Evolutionary conservation across 192 early-diverging fungal genomes (phyloP), one percentile per base, ranked within the genome.

Genomic region (Globomyces pollinis-pini): DNA sequence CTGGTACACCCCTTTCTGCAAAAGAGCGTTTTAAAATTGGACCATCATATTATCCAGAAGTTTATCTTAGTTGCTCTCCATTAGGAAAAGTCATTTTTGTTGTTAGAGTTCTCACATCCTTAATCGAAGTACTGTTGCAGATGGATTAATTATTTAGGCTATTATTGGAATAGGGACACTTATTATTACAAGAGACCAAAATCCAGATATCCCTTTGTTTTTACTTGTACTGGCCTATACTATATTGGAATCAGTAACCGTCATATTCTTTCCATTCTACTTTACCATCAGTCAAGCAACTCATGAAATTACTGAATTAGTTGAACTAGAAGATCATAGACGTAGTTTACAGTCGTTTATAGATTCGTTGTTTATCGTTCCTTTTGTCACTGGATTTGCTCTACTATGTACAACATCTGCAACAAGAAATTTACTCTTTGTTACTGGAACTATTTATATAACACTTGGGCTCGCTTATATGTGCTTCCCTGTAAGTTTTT

Each of bases 191-290:
- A 26, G 44, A n/a, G 44, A 26, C 21, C 6, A 20, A 5, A 47
- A 26, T 26, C 13, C 28, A 24, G 21, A 47, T 47, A 26, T 47
- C 21, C 28, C 44, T 20, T 24, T 26, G 23, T 24, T 47, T 47
- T 47, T 47, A 20, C 44, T 47, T 47, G 44, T 47, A 24, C 44
- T n/a, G n/a, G n/a, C n/a, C n/a, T n/a, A n/a, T n/a, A n/a, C n/a
- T n/a, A n/a, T n/a, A n/a, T n/a, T n/a, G n/a, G n/a, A n/a, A n/a
- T n/a, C n/a, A n/a, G n/a, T n/a, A n/a, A n/a, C n/a, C n/a, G n/a
- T 47, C n/a, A 47, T 47, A 26, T 47, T 47, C 13, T 47, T 20
- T 26, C 44, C 44, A 26, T 24, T 47, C 8, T 47, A 47, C 28
- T 47, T 47, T 26, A 26, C 44, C 21, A 47, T 47, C 21, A 24